phyloP scores from a whole-genome alignment of 2,329 filamentous ascomycete genomes.

The Paraconiothyrium sp. region DNA sequence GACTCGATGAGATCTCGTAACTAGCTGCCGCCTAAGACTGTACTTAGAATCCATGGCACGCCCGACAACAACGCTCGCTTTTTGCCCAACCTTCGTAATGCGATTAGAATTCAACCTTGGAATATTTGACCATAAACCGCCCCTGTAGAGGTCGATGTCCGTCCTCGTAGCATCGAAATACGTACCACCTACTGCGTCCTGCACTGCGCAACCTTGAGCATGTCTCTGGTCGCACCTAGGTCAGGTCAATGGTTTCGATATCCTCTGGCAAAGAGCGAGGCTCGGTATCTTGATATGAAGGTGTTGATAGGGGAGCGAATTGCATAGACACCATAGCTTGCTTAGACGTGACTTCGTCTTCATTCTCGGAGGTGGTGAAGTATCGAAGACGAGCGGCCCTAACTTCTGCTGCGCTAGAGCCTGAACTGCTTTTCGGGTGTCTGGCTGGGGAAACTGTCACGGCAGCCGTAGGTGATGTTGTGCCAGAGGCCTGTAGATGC shows the following conservation, averaged over 20 bases:
- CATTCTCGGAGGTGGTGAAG: constrained; percentile 12
- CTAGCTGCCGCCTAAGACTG: neutral
- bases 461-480: neutral
- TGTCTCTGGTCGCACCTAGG: neutral
- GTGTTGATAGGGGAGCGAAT: neutral
- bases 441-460: neutral
- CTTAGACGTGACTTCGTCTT: neutral
- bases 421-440: neutral
- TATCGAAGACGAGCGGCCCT: constrained; percentile 27
- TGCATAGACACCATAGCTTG: neutral
- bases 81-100: neutral
- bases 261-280: neutral
- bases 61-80: neutral
- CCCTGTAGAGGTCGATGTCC: neutral
- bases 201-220: neutral
- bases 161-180: too few relatives aligned
- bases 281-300: too few relatives aligned
- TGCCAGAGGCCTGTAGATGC: neutral
- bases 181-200: too few relatives aligned
- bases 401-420: constrained; percentile 11
- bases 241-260: constrained; percentile 9
- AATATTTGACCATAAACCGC: neutral
- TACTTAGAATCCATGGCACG: neutral
- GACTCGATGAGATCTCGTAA: constrained; percentile 17
- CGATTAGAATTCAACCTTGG: too few relatives aligned